phyloP scores from a whole-genome alignment of 176 grass and related monocot species.

The Bothriochloa decipiens region DNA sequence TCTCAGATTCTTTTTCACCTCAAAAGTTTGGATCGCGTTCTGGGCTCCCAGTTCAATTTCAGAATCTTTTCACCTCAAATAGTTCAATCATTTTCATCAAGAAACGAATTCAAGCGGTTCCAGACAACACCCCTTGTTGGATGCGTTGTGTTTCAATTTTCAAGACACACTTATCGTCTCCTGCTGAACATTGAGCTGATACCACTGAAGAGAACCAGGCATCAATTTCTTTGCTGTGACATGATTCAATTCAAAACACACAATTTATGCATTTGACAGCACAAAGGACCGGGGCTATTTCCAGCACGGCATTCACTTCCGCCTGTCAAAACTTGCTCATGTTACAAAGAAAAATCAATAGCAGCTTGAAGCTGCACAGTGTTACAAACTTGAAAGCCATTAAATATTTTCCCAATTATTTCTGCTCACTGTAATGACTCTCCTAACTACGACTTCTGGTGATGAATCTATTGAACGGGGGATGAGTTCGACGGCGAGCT shows the following conservation, averaged over 20 bases:
- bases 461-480: conserved; percentile 39
- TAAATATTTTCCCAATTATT: conserved; percentile 38
- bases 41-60: not conserved
- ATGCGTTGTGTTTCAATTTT: not conserved
- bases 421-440: conserved; percentile 25
- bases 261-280: conserved; percentile 14
- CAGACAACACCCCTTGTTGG: not conserved
- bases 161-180: too few relatives aligned
- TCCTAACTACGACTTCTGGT: conserved; percentile 29
- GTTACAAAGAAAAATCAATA: conserved; percentile 38
- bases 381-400: conserved; percentile 40
- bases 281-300: conserved; percentile 21
- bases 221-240: too few relatives aligned
- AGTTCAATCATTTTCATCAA: too few relatives aligned
- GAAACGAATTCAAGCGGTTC: not conserved
- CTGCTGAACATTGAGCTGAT: not conserved
- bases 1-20: not conserved
- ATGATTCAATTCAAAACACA: not conserved
- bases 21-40: not conserved
- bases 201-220: not conserved
- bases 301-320: not conserved
- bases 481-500: conserved; percentile 34
- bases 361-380: conserved; percentile 2
- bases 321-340: conserved; percentile 45
- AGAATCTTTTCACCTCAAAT: too few relatives aligned